Evolutionary conservation across 2,329 filamentous ascomycete species (phyloP).

Genomic region (Trichoderma polysporum): DNA sequence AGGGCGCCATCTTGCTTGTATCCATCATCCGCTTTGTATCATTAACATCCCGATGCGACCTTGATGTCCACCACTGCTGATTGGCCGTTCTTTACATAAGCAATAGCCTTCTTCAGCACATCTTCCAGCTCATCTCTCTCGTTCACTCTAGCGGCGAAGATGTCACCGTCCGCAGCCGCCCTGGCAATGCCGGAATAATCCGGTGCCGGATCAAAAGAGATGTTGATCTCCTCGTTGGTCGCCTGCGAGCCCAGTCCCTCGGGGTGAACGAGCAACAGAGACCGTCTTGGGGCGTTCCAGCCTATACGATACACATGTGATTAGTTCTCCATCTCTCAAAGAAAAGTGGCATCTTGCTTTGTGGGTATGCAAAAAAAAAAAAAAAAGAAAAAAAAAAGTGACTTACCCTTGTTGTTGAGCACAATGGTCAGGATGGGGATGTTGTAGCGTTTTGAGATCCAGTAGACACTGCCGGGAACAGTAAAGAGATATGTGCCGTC

Average conservation of each 20-base stretch:
- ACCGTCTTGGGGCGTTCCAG: slow-evolving; percentile 61
- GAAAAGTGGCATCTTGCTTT: background rate
- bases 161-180: slow-evolving; percentile 55
- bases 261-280: slow-evolving; percentile 57
- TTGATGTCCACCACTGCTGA: slow-evolving; percentile 56
- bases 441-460: slow-evolving; percentile 54
- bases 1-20: too few relatives aligned
- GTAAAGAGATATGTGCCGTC: slow-evolving; percentile 59
- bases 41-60: slow-evolving; percentile 46
- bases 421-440: slow-evolving; percentile 57
- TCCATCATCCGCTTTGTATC: background rate
- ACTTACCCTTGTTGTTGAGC: slow-evolving; percentile 55
- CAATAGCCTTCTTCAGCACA: slow-evolving; percentile 51
- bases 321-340: background rate
- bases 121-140: slow-evolving; percentile 46
- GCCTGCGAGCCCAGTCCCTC: slow-evolving; percentile 54
- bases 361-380: too few relatives aligned
- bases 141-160: slow-evolving; percentile 50
- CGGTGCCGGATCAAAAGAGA: slow-evolving; percentile 57
- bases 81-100: slow-evolving; percentile 49
- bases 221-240: slow-evolving; percentile 62
- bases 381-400: too few relatives aligned
- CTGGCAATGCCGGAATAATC: slow-evolving; percentile 62
- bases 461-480: slow-evolving; percentile 55
- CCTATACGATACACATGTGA: slow-evolving; percentile 33